A percentile compares a stretch with the other conserved stretches of the same genome.
phyloP scores from a whole-genome alignment of 805 yeast species.

The Wickerhamiella cacticola region DNA sequence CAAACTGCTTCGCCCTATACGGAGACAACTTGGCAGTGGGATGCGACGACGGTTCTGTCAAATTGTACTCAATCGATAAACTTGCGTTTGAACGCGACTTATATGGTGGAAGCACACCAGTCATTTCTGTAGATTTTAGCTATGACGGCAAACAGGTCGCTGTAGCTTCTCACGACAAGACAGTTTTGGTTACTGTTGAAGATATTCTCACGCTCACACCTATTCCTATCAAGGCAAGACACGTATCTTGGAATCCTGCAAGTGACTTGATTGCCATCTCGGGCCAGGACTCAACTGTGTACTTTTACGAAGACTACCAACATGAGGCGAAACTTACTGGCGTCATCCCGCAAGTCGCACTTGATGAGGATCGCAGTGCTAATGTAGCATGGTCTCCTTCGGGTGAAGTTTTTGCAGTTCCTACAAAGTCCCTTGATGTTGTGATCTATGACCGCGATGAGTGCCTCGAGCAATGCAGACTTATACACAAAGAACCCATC shows the following conservation, averaged over 20 bases:
- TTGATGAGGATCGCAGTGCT: conserved; percentile 36
- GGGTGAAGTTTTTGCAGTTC: conserved; percentile 59
- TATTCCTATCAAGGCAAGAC: conserved; percentile 35
- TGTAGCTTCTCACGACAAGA: conserved; percentile 27
- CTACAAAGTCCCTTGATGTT: conserved; percentile 35
- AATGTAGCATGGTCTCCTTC: conserved; percentile 57
- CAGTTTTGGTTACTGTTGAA: conserved; percentile 24
- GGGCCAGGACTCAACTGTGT: conserved; percentile 27
- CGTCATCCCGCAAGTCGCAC: conserved; percentile 24
- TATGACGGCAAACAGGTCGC: conserved; percentile 31
- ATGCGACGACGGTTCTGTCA: conserved; percentile 34
- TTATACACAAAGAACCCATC: conserved; percentile 27
- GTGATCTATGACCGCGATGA: conserved; percentile 23
- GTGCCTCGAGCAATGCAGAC: conserved; percentile 22
- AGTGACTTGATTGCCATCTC: conserved; percentile 26
- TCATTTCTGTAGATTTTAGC: conserved; percentile 27
- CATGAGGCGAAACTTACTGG: conserved; percentile 17
- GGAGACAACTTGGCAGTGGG: conserved; percentile 31
- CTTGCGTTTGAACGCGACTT: conserved; percentile 17
- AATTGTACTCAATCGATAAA: conserved; percentile 24
- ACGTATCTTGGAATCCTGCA: conserved; percentile 33
- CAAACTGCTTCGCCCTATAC: not conserved
- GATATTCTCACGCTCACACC: conserved; percentile 32
- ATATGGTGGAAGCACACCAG: conserved; percentile 26
- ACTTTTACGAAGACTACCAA: conserved; percentile 19